A percentile compares a stretch with the other conserved stretches of the same genome.
Conservation (phyloP, 1,284 basidiomycete species). For the Taiwanofungus camphoratus region DNA sequence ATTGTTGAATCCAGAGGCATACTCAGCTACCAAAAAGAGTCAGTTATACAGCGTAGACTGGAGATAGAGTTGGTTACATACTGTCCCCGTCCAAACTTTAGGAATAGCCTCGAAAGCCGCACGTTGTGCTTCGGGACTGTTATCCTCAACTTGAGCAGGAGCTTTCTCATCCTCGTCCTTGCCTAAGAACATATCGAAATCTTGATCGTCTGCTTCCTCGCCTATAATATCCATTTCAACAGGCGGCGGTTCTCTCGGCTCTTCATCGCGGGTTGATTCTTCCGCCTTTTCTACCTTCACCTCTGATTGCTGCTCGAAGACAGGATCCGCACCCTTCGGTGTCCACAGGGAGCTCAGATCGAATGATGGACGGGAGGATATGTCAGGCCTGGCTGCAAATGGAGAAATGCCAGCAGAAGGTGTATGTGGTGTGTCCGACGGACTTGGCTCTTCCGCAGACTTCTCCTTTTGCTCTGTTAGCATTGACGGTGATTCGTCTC, state of each 20-base stretch:
- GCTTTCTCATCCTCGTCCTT: conserved; percentile 42
- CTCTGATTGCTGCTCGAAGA: conserved; percentile 13
- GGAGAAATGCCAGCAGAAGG: conserved; percentile 39
- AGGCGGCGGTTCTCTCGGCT: conserved; percentile 33
- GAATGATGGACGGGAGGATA: conserved; percentile 46
- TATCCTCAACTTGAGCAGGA: conserved; percentile 27
- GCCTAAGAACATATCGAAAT: conserved; percentile 78
- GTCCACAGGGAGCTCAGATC: conserved; percentile 69
- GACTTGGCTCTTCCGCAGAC: conserved; percentile 10
- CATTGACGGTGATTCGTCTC: conserved; percentile 10
- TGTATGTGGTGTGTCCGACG: conserved; percentile 16
- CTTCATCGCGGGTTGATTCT: conserved; percentile 23
- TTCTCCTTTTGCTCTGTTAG: conserved; percentile 4
- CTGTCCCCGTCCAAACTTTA: conserved; percentile 68
- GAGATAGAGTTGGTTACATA: conserved; percentile 28
- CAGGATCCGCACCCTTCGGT: conserved; percentile 9
- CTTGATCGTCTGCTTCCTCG: conserved; percentile 57
- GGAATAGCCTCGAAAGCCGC: conserved; percentile 46
- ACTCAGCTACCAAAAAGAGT: conserved; percentile 42
- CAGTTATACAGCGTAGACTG: not conserved
- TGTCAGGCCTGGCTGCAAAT: conserved; percentile 43
- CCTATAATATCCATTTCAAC: conserved; percentile 34
- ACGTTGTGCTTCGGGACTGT: conserved; percentile 24
- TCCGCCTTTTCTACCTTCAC: conserved; percentile 24
- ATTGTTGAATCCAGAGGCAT: conserved; percentile 73